Base-by-base conservation (phyloP, 768 basidiomycete species). In the Cystofilobasidium bisporidii region DNA sequence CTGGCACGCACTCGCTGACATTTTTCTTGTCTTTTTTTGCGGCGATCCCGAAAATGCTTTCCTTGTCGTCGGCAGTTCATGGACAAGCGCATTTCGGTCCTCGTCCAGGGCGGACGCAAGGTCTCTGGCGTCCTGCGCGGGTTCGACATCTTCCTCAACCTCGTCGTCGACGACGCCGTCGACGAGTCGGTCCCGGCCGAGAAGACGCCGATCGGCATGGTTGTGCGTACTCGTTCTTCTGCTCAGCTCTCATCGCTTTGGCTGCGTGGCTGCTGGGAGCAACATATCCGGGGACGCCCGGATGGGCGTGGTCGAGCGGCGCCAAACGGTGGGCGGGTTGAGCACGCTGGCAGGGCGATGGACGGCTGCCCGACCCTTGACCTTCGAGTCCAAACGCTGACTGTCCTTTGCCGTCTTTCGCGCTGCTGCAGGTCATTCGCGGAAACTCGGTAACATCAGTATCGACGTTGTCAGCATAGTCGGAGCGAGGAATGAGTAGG, bases 71-170 rank as follows among this genome's bases (percentile, higher is more conserved):
- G 65, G 55, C 77, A 98, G 89, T 99, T 96, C 76, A 98, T 99
- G 93, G 96, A 99, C 83, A 94, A 97, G 81, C 89, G 87, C 75
- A 80, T 98, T 72, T 93, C 93, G 78, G 81, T 99, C 74, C 85
- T 94, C 79, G 81, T 99, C 10, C 73, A 75, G 59, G 79, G 78
- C 20, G 91, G 91, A 64, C 87, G 94, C 74, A 91, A 90, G 83
- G 89, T 99, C 74, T 91, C 89, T 80, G 96, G 96, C 64, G 86
- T 85, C 18, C 80, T 99, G 61, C 87, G 96, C 71, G 96, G 96
- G 62, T 99, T 96, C 78, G 96, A 99, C 81, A 87, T 99, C 71
- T 99, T 99, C 82, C 81, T 99, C 76, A 99, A 99, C 78, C 83
- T 99, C 45, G 96, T 98, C 72, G 85, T 99, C 77, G 96, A 98